These are phyloP conservation scores for Powellomyces hirtus DNA, from an alignment of 192 early-diverging fungal species.

Conservation along the genomic window DNA sequence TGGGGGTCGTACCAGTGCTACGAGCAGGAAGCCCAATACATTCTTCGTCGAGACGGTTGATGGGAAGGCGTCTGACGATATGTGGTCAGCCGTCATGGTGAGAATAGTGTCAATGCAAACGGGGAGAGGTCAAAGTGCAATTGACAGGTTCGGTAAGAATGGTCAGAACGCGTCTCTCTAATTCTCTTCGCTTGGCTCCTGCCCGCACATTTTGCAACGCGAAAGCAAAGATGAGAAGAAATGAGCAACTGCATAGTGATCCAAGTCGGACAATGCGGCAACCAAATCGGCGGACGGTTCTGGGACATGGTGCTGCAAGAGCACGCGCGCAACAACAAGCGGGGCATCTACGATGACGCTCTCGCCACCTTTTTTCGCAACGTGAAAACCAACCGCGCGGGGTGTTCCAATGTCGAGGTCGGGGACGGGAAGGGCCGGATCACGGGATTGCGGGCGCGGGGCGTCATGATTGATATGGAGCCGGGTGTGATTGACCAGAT, in stretches of 20 bases:
- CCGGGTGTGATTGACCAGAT: constrained; percentile 50
- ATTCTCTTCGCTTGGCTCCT: not conserved
- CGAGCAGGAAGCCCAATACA: constrained; percentile 7
- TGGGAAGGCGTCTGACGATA: too few relatives aligned
- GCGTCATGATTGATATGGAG: constrained; percentile 64
- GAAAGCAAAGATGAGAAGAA: not conserved
- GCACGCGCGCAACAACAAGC: constrained; percentile 42
- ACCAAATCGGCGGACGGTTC: constrained; percentile 57
- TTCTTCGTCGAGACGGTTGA: not conserved
- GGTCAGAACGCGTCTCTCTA: too few relatives aligned
- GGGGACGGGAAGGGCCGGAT: constrained; percentile 33
- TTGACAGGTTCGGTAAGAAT: too few relatives aligned
- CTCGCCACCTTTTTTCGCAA: constrained; percentile 55
- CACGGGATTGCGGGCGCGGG: constrained; percentile 38
- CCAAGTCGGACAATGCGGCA: constrained; percentile 59
- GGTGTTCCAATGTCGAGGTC: constrained; percentile 11
- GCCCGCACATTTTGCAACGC: not conserved
- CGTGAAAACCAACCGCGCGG: constrained; percentile 3
- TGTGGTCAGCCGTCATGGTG: too few relatives aligned
- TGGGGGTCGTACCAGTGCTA: not conserved
- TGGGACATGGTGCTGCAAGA: constrained; percentile 61
- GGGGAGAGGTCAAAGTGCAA: too few relatives aligned
- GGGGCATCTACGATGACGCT: constrained; percentile 45
- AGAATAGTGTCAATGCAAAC: too few relatives aligned
- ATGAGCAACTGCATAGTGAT: constrained; percentile 45